Evolutionary conservation across 1,284 basidiomycete genomes (phyloP).

Genomic region (Filobasidium uniguttulatum): DNA sequence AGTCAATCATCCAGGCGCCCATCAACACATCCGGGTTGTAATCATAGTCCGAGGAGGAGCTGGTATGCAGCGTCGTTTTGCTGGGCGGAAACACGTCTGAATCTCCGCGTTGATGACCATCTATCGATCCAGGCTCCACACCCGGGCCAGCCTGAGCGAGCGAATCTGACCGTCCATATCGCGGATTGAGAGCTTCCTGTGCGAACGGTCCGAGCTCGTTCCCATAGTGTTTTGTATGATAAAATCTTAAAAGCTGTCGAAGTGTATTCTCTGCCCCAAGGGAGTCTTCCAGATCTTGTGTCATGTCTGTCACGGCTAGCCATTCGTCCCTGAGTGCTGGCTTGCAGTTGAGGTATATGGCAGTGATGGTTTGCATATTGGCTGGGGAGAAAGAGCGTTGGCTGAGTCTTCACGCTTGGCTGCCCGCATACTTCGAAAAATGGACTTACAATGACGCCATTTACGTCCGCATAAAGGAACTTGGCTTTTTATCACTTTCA

Average conservation of each 20-base stretch:
- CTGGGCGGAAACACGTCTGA: constrained; percentile 42
- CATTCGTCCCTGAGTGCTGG: constrained; percentile 96
- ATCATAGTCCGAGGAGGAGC: constrained; percentile 16
- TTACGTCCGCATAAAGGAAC: constrained; percentile 96
- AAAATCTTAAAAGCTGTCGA: constrained; percentile 86
- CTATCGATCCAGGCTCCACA: constrained; percentile 5
- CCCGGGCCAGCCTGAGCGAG: constrained; percentile 17
- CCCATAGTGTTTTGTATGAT: constrained; percentile 33
- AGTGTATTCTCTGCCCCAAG: constrained; percentile 63
- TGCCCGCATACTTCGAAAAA: too few relatives aligned
- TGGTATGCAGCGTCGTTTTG: constrained; percentile 18
- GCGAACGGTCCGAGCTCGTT: constrained; percentile 3
- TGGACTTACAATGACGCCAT: constrained; percentile 77
- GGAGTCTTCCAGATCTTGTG: constrained; percentile 61
- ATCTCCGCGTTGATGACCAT: constrained; percentile 23
- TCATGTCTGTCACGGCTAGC: constrained; percentile 84
- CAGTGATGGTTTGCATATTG: constrained; percentile 99
- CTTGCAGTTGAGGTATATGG: constrained; percentile 92
- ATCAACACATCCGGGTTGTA: constrained; percentile 42
- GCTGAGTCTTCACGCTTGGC: not conserved
- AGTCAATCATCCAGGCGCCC: constrained; percentile 43
- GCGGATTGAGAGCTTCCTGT: constrained; percentile 3
- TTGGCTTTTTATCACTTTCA: constrained; percentile 97
- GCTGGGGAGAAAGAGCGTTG: constrained; percentile 40
- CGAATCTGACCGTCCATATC: constrained; percentile 18